Conservation (phyloP, 129 eudicot genomes). For the Chrysanthemum seticuspe region DNA sequence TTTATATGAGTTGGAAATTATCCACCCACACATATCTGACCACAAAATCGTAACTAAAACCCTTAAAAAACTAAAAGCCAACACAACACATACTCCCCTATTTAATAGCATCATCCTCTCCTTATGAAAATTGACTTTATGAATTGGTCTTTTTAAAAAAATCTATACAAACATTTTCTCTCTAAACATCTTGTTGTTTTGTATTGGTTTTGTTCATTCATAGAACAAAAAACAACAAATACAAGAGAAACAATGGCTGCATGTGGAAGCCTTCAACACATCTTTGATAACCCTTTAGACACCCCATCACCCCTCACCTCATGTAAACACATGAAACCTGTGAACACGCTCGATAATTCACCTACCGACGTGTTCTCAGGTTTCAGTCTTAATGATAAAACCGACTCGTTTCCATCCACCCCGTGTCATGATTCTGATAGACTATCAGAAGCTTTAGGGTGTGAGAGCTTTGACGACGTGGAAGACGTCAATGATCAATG, state of each 20-base stretch:
- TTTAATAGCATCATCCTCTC: slow-evolving; percentile 45
- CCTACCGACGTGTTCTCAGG: slow-evolving; percentile 36
- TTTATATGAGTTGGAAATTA: slow-evolving; percentile 30
- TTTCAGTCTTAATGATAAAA: slow-evolving; percentile 46
- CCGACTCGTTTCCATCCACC: slow-evolving; percentile 19
- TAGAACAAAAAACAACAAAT: slow-evolving; percentile 7
- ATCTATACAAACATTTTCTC: slow-evolving; percentile 16
- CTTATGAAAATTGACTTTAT: slow-evolving; percentile 42
- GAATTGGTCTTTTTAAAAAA: slow-evolving; percentile 33
- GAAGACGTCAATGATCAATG: slow-evolving; percentile 31
- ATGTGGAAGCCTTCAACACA: slow-evolving; percentile 71
- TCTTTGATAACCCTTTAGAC: slow-evolving; percentile 57
- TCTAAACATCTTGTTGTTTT: slow-evolving; percentile 33
- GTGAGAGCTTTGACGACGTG: slow-evolving; percentile 59
- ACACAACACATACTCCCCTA: slow-evolving; percentile 40
- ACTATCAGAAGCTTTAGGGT: slow-evolving; percentile 71
- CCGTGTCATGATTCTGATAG: slow-evolving; percentile 51
- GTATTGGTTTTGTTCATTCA: slow-evolving; percentile 25
- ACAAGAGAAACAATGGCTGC: slow-evolving; percentile 61
- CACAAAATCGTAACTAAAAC: slow-evolving; percentile 38
- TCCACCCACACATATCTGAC: slow-evolving; percentile 41
- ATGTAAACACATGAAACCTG: slow-evolving; percentile 43
- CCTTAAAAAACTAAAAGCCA: slow-evolving; percentile 26
- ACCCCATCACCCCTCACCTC: slow-evolving; percentile 44
- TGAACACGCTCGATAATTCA: slow-evolving; percentile 12